Conservation (phyloP, 192 early-diverging fungal genomes). For the Pilobolus umbonatus region DNA sequence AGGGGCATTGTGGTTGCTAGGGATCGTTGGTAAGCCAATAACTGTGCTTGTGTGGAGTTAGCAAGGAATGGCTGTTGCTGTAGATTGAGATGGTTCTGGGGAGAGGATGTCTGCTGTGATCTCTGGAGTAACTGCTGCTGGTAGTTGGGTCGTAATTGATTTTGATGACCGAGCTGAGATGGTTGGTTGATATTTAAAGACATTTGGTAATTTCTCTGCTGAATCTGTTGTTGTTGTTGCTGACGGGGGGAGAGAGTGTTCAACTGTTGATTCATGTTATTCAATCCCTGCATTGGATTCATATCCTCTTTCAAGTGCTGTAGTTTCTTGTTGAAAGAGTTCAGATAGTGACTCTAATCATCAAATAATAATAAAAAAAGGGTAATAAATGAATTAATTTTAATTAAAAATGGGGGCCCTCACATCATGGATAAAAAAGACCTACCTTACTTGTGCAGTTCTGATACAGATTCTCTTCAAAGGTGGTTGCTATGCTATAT, state of each 20-base stretch:
- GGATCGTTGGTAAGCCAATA: slow-evolving; percentile 13
- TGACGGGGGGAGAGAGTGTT: slow-evolving; percentile 8
- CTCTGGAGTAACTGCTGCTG: slow-evolving; percentile 26
- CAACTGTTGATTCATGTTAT: slow-evolving; percentile 7
- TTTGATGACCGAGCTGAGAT: slow-evolving; percentile 21
- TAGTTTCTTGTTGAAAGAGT: slow-evolving; percentile 23
- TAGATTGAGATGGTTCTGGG: neutral
- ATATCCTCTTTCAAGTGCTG: slow-evolving; percentile 27
- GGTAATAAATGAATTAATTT: neutral
- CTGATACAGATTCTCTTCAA: slow-evolving; percentile 28
- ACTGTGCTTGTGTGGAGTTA: slow-evolving; percentile 28
- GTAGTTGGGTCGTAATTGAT: slow-evolving; percentile 10
- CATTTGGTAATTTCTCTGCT: neutral
- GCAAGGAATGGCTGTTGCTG: slow-evolving; percentile 17
- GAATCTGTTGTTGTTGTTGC: slow-evolving; percentile 9
- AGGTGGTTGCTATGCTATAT: slow-evolving; percentile 24
- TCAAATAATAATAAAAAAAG: neutral
- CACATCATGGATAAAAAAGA: neutral
- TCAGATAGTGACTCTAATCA: slow-evolving; percentile 31
- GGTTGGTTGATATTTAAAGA: slow-evolving; percentile 16
- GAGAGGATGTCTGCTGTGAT: slow-evolving; percentile 17
- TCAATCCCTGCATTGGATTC: slow-evolving; percentile 13
- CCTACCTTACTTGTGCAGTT: slow-evolving; percentile 31
- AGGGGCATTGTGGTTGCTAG: neutral
- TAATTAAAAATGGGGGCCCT: too few relatives aligned